These are phyloP conservation scores for Mycena sp. DNA, from an alignment of 1,284 basidiomycete species.

Conservation along the genomic window DNA sequence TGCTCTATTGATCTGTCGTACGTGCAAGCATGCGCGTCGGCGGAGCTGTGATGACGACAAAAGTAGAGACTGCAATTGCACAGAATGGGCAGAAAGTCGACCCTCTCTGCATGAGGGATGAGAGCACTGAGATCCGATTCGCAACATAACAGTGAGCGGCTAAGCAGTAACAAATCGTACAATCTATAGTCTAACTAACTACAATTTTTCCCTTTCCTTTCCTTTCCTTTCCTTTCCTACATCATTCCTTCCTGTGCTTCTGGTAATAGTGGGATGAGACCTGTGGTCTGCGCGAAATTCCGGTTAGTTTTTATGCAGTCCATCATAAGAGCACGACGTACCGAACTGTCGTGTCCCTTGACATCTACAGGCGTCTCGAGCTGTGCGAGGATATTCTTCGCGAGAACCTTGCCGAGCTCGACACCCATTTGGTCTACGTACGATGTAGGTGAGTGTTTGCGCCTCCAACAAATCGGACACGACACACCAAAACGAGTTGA, in stretches of 20 bases:
- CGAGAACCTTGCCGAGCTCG: constrained; percentile 95
- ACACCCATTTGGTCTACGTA: constrained; percentile 90
- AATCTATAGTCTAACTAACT: constrained; percentile 39
- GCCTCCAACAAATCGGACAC: background rate
- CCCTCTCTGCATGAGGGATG: constrained; percentile 53
- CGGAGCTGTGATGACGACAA: constrained; percentile 66
- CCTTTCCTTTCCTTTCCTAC: constrained; percentile 1
- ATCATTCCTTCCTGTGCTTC: constrained; percentile 81
- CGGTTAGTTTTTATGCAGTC: constrained; percentile 3
- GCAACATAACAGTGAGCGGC: constrained; percentile 14
- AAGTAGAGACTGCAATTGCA: constrained; percentile 63
- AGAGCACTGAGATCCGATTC: constrained; percentile 66
- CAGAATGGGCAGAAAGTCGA: constrained; percentile 72
- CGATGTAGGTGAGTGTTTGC: background rate
- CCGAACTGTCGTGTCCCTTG: constrained; percentile 91
- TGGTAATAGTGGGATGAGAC: constrained; percentile 94
- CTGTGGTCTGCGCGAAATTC: constrained; percentile 73
- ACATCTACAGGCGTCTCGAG: constrained; percentile 87
- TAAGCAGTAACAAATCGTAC: constrained; percentile 10
- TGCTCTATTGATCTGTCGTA: constrained; percentile 28
- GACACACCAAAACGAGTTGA: constrained; percentile 92
- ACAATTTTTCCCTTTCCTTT: constrained; percentile 28
- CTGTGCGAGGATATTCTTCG: constrained; percentile 94
- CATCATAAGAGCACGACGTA: constrained; percentile 50
- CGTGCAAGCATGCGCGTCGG: constrained; percentile 66